phyloP scores from a whole-genome alignment of 352 stramenopile genomes.

The Phytophthora fragariae region DNA sequence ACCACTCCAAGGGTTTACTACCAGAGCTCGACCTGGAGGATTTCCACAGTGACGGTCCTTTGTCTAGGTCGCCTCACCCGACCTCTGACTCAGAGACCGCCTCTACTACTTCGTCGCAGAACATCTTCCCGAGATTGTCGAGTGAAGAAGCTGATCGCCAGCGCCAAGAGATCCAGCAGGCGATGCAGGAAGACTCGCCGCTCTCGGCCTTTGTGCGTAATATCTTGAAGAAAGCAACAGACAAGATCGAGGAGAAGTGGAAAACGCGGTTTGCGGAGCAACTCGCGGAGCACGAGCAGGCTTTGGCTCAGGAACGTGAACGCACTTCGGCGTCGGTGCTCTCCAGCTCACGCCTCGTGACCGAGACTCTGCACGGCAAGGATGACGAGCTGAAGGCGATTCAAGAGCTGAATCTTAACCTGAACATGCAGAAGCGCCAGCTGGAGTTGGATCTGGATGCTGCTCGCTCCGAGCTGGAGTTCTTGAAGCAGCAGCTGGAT shows the following conservation, averaged over 20 bases:
- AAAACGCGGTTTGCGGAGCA: conserved; percentile 77
- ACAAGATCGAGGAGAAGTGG: conserved; percentile 88
- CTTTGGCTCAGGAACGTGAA: conserved; percentile 69
- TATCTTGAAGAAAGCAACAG: conserved; percentile 77
- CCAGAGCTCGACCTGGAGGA: conserved; percentile 40
- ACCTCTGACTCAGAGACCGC: conserved; percentile 42
- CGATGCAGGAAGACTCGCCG: conserved; percentile 68
- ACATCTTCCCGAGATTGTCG: conserved; percentile 41
- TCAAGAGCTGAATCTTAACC: conserved; percentile 65
- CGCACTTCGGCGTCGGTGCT: conserved; percentile 69
- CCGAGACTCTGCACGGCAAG: conserved; percentile 77
- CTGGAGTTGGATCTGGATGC: conserved; percentile 74
- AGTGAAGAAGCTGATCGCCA: conserved; percentile 45
- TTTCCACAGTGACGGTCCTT: conserved; percentile 23
- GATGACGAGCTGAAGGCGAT: conserved; percentile 80
- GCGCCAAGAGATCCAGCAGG: conserved; percentile 45
- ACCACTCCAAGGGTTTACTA: conserved; percentile 20
- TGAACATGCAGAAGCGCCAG: conserved; percentile 76
- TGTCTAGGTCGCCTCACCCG: conserved; percentile 34
- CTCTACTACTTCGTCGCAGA: conserved; percentile 45
- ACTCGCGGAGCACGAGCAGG: conserved; percentile 70
- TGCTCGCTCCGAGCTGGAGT: conserved; percentile 72
- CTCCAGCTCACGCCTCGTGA: conserved; percentile 72
- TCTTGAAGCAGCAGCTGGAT: conserved; percentile 74
- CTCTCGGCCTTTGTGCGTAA: conserved; percentile 77